These are phyloP conservation scores for Chlamydomonas eustigma DNA, from an alignment of 139 green algal species.

Conservation along the genomic window DNA sequence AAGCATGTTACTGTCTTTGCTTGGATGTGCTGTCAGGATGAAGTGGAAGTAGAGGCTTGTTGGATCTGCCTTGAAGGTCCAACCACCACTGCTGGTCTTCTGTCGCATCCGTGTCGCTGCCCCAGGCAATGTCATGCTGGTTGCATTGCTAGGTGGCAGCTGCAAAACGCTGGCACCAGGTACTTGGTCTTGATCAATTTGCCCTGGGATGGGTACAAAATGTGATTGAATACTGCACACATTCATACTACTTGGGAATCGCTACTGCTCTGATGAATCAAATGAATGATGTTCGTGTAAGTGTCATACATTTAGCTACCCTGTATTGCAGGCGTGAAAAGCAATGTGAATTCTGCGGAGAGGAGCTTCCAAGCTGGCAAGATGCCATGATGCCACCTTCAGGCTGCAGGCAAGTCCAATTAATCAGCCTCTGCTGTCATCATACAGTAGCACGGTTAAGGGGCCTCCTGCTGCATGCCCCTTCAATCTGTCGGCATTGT, in stretches of 20 bases:
- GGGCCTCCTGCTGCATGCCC: no score
- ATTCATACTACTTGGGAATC: no score
- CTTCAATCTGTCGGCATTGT: no score
- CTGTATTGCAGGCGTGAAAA: constrained; percentile 62
- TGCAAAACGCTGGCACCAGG: constrained; percentile 78
- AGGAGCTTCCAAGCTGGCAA: constrained; percentile 75
- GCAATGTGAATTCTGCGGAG: constrained; percentile 83
- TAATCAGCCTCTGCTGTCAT: no score
- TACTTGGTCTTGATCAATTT: no score
- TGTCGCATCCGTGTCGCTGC: constrained; percentile 65
- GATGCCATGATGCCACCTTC: constrained; percentile 55
- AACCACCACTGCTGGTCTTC: constrained; percentile 9
- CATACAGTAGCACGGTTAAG: no score
- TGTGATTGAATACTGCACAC: no score
- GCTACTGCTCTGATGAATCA: no score
- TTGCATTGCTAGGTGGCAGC: constrained; percentile 80
- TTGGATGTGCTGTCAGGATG: no score
- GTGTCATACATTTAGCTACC: background rate
- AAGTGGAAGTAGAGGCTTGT: constrained; percentile 46
- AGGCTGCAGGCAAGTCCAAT: constrained; percentile 37
- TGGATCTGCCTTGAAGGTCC: constrained; percentile 82
- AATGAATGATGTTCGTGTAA: background rate
- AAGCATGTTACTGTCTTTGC: no score
- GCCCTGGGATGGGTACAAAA: no score
- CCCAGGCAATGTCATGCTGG: constrained; percentile 58